These are phyloP conservation scores for Auricularia cornea DNA, from an alignment of 768 basidiomycete genomes.

Conservation along the genomic window DNA sequence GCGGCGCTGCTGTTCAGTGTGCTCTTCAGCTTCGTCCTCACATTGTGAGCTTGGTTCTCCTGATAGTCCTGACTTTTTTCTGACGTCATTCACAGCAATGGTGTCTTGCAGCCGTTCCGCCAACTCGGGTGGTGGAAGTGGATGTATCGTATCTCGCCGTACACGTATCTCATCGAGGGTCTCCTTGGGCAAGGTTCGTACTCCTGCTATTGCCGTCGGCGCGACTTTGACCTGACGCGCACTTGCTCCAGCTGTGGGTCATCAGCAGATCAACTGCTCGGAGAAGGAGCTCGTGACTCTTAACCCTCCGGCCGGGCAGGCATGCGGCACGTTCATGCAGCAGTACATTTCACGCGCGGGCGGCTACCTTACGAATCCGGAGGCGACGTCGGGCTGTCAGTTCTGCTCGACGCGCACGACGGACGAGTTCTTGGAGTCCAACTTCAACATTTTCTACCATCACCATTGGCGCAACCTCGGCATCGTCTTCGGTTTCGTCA, in stretches of 20 bases:
- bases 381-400: slow-evolving; percentile 43
- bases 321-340: slow-evolving; percentile 44
- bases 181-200: slow-evolving; percentile 23
- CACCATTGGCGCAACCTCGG: slow-evolving; percentile 50
- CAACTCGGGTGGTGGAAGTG: slow-evolving; percentile 53
- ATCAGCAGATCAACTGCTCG: slow-evolving; percentile 37
- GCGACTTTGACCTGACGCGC: not conserved
- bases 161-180: slow-evolving; percentile 50
- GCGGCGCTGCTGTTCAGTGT: slow-evolving; percentile 50
- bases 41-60: slow-evolving; percentile 35
- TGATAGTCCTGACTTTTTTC: not conserved
- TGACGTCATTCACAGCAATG: slow-evolving; percentile 36
- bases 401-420: slow-evolving; percentile 55
- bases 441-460: slow-evolving; percentile 51
- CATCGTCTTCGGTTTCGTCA: slow-evolving; percentile 38
- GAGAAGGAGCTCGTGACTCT: slow-evolving; percentile 53
- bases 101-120: slow-evolving; percentile 57
- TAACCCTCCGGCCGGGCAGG: slow-evolving; percentile 43
- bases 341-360: slow-evolving; percentile 42
- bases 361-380: slow-evolving; percentile 49
- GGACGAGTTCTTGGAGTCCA: slow-evolving; percentile 43
- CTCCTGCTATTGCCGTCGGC: not conserved
- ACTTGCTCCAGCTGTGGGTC: slow-evolving; percentile 16
- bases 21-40: slow-evolving; percentile 54
- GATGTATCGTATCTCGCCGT: slow-evolving; percentile 41